phyloP scores from a whole-genome alignment of 495 filamentous ascomycete genomes.

The Chlorociboria aeruginascens region DNA sequence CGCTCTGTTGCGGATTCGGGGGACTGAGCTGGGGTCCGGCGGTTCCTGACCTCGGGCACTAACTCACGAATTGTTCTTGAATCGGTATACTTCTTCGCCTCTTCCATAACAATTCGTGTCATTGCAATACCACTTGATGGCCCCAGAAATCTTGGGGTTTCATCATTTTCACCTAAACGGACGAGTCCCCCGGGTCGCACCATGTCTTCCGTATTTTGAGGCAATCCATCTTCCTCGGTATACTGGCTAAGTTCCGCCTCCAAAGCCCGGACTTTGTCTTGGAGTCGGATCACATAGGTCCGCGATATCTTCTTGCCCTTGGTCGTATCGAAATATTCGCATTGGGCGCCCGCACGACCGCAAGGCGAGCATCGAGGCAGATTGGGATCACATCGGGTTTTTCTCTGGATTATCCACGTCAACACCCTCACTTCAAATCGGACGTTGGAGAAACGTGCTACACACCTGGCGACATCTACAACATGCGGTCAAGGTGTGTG shows the following conservation, averaged over 20 bases:
- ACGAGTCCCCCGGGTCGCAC: constrained; percentile 75
- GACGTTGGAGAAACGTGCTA: background rate
- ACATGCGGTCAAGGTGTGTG: constrained; percentile 80
- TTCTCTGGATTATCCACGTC: constrained; percentile 44
- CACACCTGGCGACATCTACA: constrained; percentile 75
- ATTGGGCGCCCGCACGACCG: constrained; percentile 75
- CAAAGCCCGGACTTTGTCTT: constrained; percentile 65
- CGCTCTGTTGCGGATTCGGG: constrained; percentile 26
- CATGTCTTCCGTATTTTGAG: constrained; percentile 62
- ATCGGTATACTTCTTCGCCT: constrained; percentile 79
- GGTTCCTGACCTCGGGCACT: constrained; percentile 48
- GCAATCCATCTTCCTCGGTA: constrained; percentile 51
- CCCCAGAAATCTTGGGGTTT: constrained; percentile 73
- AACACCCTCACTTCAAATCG: background rate
- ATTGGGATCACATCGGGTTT: constrained; percentile 86
- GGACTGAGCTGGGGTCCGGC: constrained; percentile 18
- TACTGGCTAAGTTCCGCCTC: constrained; percentile 59
- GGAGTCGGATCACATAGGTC: constrained; percentile 77
- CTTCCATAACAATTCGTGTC: constrained; percentile 85
- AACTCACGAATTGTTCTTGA: constrained; percentile 79
- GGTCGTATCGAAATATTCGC: constrained; percentile 86
- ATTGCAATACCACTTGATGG: constrained; percentile 91
- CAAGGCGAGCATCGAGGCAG: constrained; percentile 87
- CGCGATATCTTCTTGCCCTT: constrained; percentile 67
- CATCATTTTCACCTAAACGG: constrained; percentile 66